phyloP scores from a whole-genome alignment of 1,284 basidiomycete species.

The Psilocybe mexicana region DNA sequence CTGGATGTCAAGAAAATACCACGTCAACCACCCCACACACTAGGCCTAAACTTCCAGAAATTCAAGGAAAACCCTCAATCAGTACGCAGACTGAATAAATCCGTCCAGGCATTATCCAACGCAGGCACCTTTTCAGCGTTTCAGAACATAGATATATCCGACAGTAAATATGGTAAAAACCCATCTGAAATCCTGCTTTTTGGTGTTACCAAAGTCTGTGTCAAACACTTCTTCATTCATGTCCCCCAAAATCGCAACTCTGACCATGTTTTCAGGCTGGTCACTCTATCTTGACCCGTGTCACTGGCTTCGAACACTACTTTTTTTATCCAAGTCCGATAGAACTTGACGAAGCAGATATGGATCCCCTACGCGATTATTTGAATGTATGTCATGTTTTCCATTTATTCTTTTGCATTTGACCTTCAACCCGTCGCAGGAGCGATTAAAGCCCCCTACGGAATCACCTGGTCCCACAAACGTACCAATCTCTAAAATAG shows the following conservation, averaged over 20 bases:
- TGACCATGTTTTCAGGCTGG: slow-evolving; percentile 50
- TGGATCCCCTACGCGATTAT: slow-evolving; percentile 56
- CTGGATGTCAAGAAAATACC: background rate
- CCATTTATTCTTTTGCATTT: background rate
- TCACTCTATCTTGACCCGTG: slow-evolving; percentile 76
- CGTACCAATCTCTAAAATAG: slow-evolving; percentile 12
- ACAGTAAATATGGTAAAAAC: slow-evolving; percentile 47
- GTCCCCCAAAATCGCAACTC: background rate
- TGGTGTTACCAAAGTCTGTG: slow-evolving; percentile 74
- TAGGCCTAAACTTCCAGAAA: slow-evolving; percentile 8
- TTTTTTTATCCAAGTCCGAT: slow-evolving; percentile 82
- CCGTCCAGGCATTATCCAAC: slow-evolving; percentile 46
- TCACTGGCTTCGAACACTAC: slow-evolving; percentile 80
- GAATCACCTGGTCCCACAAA: background rate
- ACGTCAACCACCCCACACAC: slow-evolving; percentile 6
- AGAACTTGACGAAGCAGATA: slow-evolving; percentile 67
- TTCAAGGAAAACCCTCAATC: slow-evolving; percentile 31
- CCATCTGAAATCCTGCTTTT: slow-evolving; percentile 60
- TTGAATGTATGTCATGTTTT: slow-evolving; percentile 63
- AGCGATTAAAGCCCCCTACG: background rate
- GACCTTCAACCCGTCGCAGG: background rate
- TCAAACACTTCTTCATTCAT: background rate
- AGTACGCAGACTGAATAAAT: slow-evolving; percentile 60
- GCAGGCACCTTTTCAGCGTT: slow-evolving; percentile 57
- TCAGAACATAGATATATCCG: slow-evolving; percentile 86